Base-by-base conservation (phyloP, 257 asterid species). In the Hygrophila difformis region DNA sequence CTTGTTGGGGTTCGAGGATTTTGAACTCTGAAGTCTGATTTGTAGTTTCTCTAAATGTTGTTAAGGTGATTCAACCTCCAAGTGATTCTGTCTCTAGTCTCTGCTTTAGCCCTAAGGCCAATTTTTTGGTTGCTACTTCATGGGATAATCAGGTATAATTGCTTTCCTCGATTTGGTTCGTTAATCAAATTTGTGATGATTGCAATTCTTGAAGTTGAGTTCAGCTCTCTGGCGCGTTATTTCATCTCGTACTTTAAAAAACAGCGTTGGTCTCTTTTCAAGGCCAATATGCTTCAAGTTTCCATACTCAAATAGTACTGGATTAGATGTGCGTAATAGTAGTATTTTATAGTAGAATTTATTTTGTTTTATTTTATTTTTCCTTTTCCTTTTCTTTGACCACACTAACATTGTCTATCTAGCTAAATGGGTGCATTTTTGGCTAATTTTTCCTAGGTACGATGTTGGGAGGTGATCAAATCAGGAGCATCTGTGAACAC, bases 121-220 rank as follows among this genome's bases (percentile, higher is more conserved):
- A 89, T 54, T 60, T 64, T 36, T 63, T 89, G 23, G 79, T 82
- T 22, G 97, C 93, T 31, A 77, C 91, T 46, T 85, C 96, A 13
- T 89, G 97, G 97, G 97, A 89, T 72, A 89, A 82, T 59, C 97
- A 89, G 94, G 97, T 82, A 51, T 14, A 7, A 2, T 13, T 31
- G 5, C 31, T 26, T 26, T 26, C 8, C 8, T 26, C 7, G 31
- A 26, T 26, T 26, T 26, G 7, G 8, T 26, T 26, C 8, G 4
- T 26, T 26, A 3, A 3, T 8, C 2, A 41, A 18, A 12, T 14
- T 18, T 12, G 40, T 24, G 19, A 2, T 8, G n/a, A n/a, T 39
- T 49, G 44, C 14, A 29, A 14, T 26, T 24, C 54, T 40, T 56
- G 20, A n/a, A 23, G 45, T 33, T 18, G 33, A 3, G 7, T 19